Evolutionary conservation across 139 green algal genomes (phyloP).

Genomic region (Asterochloris erici): DNA sequence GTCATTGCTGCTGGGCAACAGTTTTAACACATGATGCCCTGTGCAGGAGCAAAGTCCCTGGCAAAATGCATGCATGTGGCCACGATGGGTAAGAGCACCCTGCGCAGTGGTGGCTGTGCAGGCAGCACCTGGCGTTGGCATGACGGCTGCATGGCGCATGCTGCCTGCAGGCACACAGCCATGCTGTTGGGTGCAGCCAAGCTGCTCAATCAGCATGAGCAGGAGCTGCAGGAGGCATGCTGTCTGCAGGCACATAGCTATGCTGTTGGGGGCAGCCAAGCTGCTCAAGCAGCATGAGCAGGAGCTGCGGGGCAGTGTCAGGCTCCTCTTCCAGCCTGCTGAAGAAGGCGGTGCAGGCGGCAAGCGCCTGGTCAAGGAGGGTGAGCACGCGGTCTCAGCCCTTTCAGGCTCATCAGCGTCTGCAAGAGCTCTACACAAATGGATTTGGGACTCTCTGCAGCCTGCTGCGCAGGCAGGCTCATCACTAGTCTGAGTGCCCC

Average conservation of each 20-base stretch:
- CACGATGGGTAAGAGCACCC: constrained; percentile 59
- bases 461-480: too few species aligned
- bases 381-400: neutral
- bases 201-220: constrained; percentile 65
- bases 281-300: constrained; percentile 64
- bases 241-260: constrained; percentile 17
- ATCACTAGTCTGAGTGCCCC: too few species aligned
- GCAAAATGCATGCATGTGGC: constrained; percentile 87
- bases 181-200: constrained; percentile 51
- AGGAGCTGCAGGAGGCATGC: constrained; percentile 36
- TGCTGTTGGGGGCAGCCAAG: constrained; percentile 52
- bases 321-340: constrained; percentile 91
- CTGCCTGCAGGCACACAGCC: constrained; percentile 13
- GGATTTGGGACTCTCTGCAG: too few species aligned
- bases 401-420: neutral
- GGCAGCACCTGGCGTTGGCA: too few species aligned
- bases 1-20: neutral
- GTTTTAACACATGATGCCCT: neutral
- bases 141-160: constrained; percentile 34
- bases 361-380: constrained; percentile 57
- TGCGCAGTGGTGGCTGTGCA: too few species aligned
- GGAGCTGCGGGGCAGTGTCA: constrained; percentile 60
- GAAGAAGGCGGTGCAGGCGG: constrained; percentile 84
- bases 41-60: constrained; percentile 29
- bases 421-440: neutral